Evolutionary conservation across 306 rosid species (phyloP), one percentile per base, ranked within the genome.

Genomic region (Sindora glabra): DNA sequence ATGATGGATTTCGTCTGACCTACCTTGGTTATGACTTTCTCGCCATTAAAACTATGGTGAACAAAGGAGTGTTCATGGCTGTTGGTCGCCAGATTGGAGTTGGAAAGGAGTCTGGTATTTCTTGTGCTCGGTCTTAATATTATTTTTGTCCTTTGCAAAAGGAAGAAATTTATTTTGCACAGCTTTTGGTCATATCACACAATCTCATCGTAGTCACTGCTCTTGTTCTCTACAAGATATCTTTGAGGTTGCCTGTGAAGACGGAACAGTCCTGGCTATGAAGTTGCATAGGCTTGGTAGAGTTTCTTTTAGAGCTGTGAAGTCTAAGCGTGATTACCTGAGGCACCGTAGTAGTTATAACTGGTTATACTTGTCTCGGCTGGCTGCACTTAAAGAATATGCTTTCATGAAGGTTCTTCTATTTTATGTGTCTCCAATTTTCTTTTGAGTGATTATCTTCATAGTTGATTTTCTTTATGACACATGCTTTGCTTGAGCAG

Each of bases 21-120:
- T 91, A 91, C 62, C 96, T 91, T 48, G 96, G 98, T 26, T 91
- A 91, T 60, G 98, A 91, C 83, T 91, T 83, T 83, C 98, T 91
- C 52, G 95, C 98, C 48, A 91, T 91, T 42, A 91, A 88, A 73
- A 78, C 98, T 2, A 21, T 91, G 89, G 95, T 91, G 25, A 88
- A 88, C 65, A 87, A 88, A 41, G 92, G 96, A 62, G 98, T 87
- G 15, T 83, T 91, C 74, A 73, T 65, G 27, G 53, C 82, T 3
- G 96, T 91, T 79, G 98, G 98, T 40, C 92, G 98, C 27, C 96
- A 91, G 65, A 89, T 91, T 57, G 97, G 98, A 0, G 98, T 91
- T 29, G 98, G 96, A 53, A 91, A 91, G 76, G 98, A 91, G 70
- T 91, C 98, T 42, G 96, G 97, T 87, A 81, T 21, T 19, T 48